Evolutionary conservation across 805 yeast genomes (phyloP).

Genomic region (Martiniozyma abietophila): DNA sequence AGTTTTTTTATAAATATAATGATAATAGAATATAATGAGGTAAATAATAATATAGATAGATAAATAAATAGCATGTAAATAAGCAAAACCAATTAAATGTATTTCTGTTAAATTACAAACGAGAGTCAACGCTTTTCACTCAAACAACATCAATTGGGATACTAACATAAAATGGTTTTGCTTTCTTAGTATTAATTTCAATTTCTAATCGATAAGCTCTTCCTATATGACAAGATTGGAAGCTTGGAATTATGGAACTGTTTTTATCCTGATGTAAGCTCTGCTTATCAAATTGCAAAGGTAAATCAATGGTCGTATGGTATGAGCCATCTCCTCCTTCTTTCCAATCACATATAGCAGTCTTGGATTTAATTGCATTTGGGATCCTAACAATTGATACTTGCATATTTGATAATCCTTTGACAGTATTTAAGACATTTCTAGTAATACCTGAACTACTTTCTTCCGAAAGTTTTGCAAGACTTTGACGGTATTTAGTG

Average conservation of each 20-base stretch:
- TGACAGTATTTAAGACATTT: constrained; percentile 7
- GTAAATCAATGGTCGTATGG: constrained; percentile 4
- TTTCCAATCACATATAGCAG: constrained; percentile 7
- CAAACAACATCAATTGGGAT: constrained; percentile 11
- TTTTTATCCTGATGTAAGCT: constrained; percentile 1
- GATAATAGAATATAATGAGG: no score
- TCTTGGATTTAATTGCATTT: constrained; percentile 2
- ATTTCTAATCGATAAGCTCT: constrained; percentile 11
- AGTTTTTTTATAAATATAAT: no score
- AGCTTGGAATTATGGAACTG: constrained; percentile 11
- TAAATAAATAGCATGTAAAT: no score
- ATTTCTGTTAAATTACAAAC: no score
- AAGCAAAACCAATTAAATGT: no score
- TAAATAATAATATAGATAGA: no score
- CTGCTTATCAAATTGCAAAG: constrained; percentile 2
- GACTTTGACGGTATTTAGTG: constrained; percentile 8
- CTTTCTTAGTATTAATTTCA: constrained; percentile 9
- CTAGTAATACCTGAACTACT: constrained; percentile 12
- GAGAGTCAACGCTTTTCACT: no score
- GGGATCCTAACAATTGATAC: constrained; percentile 2
- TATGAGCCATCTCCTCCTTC: constrained; percentile 4
- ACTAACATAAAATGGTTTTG: constrained; percentile 5
- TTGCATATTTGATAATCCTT: constrained; percentile 6
- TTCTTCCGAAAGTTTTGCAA: constrained; percentile 7
- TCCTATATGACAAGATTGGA: constrained; percentile 13